Conservation (phyloP, 306 rosid genomes). For the Cucurbita pepo region DNA sequence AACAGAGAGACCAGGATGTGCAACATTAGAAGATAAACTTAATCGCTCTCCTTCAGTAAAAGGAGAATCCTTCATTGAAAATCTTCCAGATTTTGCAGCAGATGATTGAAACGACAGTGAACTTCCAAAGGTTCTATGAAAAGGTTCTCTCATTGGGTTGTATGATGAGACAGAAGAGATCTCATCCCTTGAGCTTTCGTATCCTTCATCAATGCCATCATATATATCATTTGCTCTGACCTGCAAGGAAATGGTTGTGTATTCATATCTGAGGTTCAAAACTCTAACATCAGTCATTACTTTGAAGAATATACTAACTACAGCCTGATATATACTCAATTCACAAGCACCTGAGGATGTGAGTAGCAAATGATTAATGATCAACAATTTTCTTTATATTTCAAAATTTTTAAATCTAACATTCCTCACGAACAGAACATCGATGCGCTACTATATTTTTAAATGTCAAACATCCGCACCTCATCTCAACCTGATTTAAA, state of each 20-base stretch:
- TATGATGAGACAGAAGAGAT: slow-evolving; percentile 88
- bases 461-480: background rate
- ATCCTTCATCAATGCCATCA: slow-evolving; percentile 75
- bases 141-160: slow-evolving; percentile 53
- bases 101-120: slow-evolving; percentile 67
- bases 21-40: slow-evolving; percentile 64
- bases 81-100: slow-evolving; percentile 59
- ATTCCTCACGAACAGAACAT: background rate
- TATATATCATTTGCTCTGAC: slow-evolving; percentile 70
- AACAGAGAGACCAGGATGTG: slow-evolving; percentile 52
- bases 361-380: background rate
- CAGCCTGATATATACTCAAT: background rate
- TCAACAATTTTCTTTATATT: background rate
- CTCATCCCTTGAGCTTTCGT: slow-evolving; percentile 93
- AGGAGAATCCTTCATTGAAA: slow-evolving; percentile 35
- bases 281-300: background rate
- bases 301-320: slow-evolving; percentile 1
- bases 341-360: slow-evolving; percentile 7
- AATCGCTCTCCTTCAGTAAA: slow-evolving; percentile 44
- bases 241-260: slow-evolving; percentile 27
- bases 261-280: slow-evolving; percentile 1
- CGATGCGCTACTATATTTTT: background rate
- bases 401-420: background rate
- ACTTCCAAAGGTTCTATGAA: slow-evolving; percentile 68
- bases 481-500: background rate